Evolutionary conservation across 257 asterid genomes (phyloP).

Genomic region (Thymus mandschuricus): DNA sequence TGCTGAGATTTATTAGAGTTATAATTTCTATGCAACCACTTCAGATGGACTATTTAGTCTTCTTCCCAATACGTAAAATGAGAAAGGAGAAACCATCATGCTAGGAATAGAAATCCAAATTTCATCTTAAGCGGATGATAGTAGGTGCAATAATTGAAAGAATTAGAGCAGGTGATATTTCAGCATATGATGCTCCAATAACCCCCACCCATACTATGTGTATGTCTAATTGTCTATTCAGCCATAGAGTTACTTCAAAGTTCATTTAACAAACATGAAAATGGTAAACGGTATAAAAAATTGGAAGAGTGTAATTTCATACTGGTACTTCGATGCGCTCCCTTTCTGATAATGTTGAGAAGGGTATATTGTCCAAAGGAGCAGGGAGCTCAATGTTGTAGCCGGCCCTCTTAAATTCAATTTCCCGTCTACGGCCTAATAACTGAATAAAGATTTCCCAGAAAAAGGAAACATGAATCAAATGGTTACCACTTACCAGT

Average conservation of each 20-base stretch:
- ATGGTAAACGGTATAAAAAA: conserved; percentile 12
- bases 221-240: conserved; percentile 12
- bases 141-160: conserved; percentile 13
- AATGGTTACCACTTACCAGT: conserved; percentile 27
- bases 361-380: conserved; percentile 94
- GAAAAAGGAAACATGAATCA: conserved; percentile 2
- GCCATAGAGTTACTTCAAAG: conserved; percentile 22
- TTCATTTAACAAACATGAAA: conserved; percentile 2
- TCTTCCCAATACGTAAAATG: conserved; percentile 12
- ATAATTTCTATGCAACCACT: conserved; percentile 13
- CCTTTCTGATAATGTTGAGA: conserved; percentile 73
- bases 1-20: neutral
- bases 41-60: conserved; percentile 21
- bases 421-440: conserved; percentile 92
- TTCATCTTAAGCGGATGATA: neutral
- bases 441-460: conserved; percentile 52
- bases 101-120: conserved; percentile 24
- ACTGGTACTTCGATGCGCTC: conserved; percentile 92
- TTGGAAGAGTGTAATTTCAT: conserved; percentile 41
- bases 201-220: conserved; percentile 13
- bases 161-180: conserved; percentile 21
- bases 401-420: conserved; percentile 84
- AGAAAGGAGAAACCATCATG: neutral
- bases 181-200: conserved; percentile 15
- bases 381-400: conserved; percentile 81